Conservation (phyloP, 192 early-diverging fungal species). For the Coemansia sp. region DNA sequence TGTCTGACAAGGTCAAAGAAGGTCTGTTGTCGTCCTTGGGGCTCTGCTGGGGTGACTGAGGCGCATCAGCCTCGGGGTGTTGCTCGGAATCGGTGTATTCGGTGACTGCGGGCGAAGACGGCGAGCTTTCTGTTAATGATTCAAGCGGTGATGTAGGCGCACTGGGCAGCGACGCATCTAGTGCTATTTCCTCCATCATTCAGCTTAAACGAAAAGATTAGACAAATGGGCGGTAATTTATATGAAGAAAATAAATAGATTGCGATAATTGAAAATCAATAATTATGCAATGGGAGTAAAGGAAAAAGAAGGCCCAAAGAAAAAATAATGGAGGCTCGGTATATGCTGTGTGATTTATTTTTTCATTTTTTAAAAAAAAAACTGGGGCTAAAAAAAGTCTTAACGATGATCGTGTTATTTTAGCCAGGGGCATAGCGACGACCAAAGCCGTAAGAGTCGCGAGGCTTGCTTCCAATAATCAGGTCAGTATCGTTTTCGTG, state of each 20-base stretch:
- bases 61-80: background rate
- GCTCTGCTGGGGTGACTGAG: background rate
- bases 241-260: background rate
- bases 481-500: constrained; percentile 36
- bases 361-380: background rate
- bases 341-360: background rate
- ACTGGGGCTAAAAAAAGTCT: background rate
- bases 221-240: background rate
- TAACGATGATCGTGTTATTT: background rate
- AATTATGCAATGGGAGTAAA: background rate
- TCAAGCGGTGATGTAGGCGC: background rate
- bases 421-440: constrained; percentile 43
- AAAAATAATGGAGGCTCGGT: background rate
- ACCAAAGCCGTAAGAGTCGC: constrained; percentile 40
- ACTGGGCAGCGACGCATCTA: background rate
- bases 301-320: background rate
- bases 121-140: background rate
- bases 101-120: background rate
- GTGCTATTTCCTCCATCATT: background rate
- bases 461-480: constrained; percentile 49
- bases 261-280: too few species aligned
- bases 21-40: background rate
- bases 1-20: background rate
- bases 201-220: background rate
- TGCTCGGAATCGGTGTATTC: constrained; percentile 13